Base-by-base conservation (phyloP, 257 asterid species). In the Solanum habrochaites region DNA sequence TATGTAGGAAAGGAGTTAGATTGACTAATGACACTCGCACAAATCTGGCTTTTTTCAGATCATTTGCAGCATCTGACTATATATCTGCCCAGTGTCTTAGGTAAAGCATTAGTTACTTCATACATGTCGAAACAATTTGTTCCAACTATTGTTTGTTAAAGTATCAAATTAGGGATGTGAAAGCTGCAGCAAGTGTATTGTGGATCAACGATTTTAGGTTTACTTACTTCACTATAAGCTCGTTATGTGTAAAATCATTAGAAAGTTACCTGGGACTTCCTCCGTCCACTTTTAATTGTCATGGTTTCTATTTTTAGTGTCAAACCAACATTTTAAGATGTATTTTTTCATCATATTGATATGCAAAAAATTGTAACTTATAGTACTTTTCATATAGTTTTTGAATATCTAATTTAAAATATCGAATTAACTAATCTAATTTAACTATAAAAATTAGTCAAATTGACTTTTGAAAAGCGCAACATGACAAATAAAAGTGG, bases 61-160 rank as follows among this genome's bases (percentile, higher is more conserved):
- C 99, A 71, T 96, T 96, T 90, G 72, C 98, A 69, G 99, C 98
- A 74, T 86, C 94, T 78, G 99, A 97, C 70, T 97, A 95, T 88
- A 98, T 96, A 87, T 91, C 98, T 90, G 98, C 98, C 86, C 99
- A 97, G 90, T 88, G 99, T 89, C 94, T 96, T 71, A 93, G 99
- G 99, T 94, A 87, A 89, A 88, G n/a, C 85, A 29, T 32, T 39
- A 43, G 66, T 52, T 78, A 45, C 16, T 71, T 27, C 25, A 78
- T 78, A 78, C 84, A 78, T 15, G 84, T 15, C 31, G 27, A 78
- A 78, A 27, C 40, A 14, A 77, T 78, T 45, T 78, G 16, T 45
- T 78, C 84, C 84, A 27, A 18, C 12, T 78, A 10, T 45, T 78
- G 27, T 45, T 78, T 45, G 64, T 45, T 45, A 8, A 45, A 78